phyloP scores from a whole-genome alignment of 495 filamentous ascomycete species.

The Echria macrotheca region DNA sequence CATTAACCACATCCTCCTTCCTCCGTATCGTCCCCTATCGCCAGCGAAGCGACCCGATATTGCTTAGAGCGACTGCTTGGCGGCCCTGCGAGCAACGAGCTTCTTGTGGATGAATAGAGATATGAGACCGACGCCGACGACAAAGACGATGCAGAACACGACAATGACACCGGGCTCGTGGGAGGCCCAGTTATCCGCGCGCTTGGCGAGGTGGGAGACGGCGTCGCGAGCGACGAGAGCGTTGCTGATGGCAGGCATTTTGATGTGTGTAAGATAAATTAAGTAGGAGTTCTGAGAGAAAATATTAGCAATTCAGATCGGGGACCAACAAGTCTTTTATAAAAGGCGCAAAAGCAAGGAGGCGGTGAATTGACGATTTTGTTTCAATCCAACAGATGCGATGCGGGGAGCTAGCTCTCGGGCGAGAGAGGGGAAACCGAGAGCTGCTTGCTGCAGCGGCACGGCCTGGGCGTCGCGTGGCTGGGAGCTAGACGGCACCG shows the following conservation, averaged over 20 bases:
- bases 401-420: too few species aligned
- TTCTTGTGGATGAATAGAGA: conserved; percentile 41
- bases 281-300: background rate
- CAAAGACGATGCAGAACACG: conserved; percentile 54
- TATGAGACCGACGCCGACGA: conserved; percentile 45
- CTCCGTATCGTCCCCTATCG: background rate
- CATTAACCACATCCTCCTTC: conserved; percentile 3
- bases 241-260: conserved; percentile 45
- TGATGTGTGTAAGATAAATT: conserved; percentile 11
- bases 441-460: too few species aligned
- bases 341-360: too few species aligned
- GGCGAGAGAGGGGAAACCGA: too few species aligned
- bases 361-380: too few species aligned
- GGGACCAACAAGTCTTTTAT: too few species aligned
- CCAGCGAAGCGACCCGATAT: background rate
- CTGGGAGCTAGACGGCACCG: background rate
- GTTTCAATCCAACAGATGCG: too few species aligned
- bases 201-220: conserved; percentile 41
- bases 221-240: conserved; percentile 44
- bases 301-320: background rate
- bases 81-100: conserved; percentile 33
- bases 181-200: conserved; percentile 49
- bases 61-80: conserved; percentile 22
- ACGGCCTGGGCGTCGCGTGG: background rate
- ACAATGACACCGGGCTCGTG: conserved; percentile 51